Percentiles rank a stretch among this genome's conserved stretches.
Conservation (phyloP, 176 grass and related monocot species). For the Puccinellia tenuiflora region DNA sequence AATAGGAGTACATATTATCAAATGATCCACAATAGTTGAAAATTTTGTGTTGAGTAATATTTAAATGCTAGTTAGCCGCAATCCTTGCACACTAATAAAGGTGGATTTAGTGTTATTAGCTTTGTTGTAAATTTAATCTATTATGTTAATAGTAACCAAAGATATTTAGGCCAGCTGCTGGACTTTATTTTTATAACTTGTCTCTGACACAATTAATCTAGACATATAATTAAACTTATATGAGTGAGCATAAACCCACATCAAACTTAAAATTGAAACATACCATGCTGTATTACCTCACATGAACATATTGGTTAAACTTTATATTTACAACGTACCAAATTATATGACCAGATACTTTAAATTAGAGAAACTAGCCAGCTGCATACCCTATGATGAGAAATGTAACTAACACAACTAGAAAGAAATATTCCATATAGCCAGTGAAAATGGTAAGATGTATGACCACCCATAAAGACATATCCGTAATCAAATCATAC, state of each 20-base stretch:
- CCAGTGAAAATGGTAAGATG: neutral
- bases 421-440: neutral
- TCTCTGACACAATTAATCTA: neutral
- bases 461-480: neutral
- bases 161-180: neutral
- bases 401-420: neutral
- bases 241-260: neutral
- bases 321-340: neutral
- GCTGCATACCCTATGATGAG: neutral
- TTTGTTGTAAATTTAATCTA: neutral
- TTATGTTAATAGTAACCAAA: neutral
- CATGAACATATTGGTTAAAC: neutral
- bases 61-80: neutral
- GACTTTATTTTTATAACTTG: neutral
- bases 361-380: neutral
- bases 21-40: neutral
- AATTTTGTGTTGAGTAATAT: neutral
- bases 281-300: neutral
- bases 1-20: neutral
- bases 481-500: neutral
- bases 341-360: neutral
- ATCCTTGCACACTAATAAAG: neutral
- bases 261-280: neutral
- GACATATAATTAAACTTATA: neutral
- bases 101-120: neutral